Evolutionary conservation across 257 asterid species (phyloP).

Genomic region (Nicotiana benthamiana): DNA sequence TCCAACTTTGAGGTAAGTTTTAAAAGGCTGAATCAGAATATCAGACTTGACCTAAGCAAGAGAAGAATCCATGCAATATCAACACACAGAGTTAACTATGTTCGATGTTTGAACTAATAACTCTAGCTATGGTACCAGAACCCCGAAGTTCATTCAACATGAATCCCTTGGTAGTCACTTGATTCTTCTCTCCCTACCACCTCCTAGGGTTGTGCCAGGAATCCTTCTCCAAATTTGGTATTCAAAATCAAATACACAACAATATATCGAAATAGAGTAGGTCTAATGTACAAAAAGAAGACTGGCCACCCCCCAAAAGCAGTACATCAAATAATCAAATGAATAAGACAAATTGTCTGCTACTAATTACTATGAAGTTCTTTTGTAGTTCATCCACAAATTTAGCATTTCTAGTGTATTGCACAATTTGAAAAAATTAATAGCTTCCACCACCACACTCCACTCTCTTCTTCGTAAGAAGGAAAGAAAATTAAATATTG

Average conservation of each 20-base stretch:
- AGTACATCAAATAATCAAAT: neutral
- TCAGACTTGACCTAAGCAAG: neutral
- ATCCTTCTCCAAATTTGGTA: neutral
- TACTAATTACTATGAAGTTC: neutral
- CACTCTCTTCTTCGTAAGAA: neutral
- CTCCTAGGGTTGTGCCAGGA: neutral
- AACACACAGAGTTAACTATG: neutral
- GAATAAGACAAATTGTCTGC: neutral
- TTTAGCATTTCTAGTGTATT: neutral
- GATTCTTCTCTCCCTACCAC: neutral
- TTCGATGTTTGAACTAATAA: neutral
- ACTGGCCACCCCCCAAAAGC: neutral
- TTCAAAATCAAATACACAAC: neutral
- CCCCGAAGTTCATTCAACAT: neutral
- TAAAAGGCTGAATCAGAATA: neutral
- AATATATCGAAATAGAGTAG: neutral
- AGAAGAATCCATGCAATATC: neutral
- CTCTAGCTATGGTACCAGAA: neutral
- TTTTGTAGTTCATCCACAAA: constrained; percentile 1
- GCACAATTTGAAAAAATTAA: neutral
- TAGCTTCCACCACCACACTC: neutral
- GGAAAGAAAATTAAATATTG: neutral
- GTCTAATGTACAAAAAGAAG: neutral
- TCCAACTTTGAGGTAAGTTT: neutral
- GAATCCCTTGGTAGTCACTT: neutral